Percentiles rank a stretch among this genome's conserved stretches.
Evolutionary conservation across 1,139 yeast genomes (phyloP).

Genomic region (Lodderomyces oxycetoniae): DNA sequence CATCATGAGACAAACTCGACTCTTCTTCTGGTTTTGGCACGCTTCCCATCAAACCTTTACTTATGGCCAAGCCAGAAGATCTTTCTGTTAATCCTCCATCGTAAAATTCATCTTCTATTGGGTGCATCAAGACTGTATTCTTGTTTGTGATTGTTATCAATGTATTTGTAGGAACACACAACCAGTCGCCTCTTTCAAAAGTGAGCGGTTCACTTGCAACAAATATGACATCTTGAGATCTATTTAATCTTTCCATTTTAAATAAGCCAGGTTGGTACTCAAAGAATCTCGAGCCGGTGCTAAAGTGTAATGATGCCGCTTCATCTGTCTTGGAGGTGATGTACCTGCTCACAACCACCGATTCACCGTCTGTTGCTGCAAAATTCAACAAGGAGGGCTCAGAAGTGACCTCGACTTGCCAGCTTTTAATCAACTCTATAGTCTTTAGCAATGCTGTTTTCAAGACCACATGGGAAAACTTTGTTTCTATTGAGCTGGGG

Average conservation of each 20-base stretch:
- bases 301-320: slow-evolving; percentile 93
- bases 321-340: slow-evolving; percentile 87
- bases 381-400: slow-evolving; percentile 90
- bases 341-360: slow-evolving; percentile 85
- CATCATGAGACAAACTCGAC: not conserved
- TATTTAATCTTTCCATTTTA: slow-evolving; percentile 87
- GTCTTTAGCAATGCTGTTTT: slow-evolving; percentile 70
- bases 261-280: slow-evolving; percentile 89
- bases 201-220: slow-evolving; percentile 96
- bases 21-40: slow-evolving; percentile 7
- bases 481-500: slow-evolving; percentile 39
- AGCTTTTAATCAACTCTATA: slow-evolving; percentile 65
- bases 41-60: slow-evolving; percentile 81
- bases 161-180: slow-evolving; percentile 92
- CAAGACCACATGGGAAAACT: slow-evolving; percentile 51
- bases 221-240: slow-evolving; percentile 93
- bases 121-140: slow-evolving; percentile 86
- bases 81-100: slow-evolving; percentile 63
- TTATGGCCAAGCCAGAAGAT: slow-evolving; percentile 77
- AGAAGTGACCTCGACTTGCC: slow-evolving; percentile 43
- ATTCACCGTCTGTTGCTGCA: slow-evolving; percentile 90
- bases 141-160: slow-evolving; percentile 69
- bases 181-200: slow-evolving; percentile 96
- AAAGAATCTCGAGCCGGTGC: slow-evolving; percentile 86
- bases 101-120: slow-evolving; percentile 84